Evolutionary conservation across 805 yeast species (phyloP).

Genomic region (Myxozyma neotropica): DNA sequence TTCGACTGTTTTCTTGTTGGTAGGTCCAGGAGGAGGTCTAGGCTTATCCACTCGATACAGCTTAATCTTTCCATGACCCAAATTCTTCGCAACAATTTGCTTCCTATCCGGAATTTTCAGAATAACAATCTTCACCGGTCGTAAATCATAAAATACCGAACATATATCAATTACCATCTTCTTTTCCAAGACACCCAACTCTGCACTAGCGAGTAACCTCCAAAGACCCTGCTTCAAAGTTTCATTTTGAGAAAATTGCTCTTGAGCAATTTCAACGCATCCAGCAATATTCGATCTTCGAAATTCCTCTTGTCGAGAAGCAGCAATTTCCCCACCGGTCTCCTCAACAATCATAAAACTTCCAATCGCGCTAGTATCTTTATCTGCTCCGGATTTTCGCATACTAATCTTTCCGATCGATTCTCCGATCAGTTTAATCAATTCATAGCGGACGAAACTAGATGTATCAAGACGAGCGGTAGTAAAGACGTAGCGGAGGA

Average conservation of each 20-base stretch:
- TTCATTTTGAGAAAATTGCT: slow-evolving; percentile 54
- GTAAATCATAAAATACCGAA: slow-evolving; percentile 64
- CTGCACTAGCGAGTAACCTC: slow-evolving; percentile 62
- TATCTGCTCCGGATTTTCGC: slow-evolving; percentile 22
- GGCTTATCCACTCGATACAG: slow-evolving; percentile 40
- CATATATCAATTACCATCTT: slow-evolving; percentile 65
- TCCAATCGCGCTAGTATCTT: slow-evolving; percentile 39
- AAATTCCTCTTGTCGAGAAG: slow-evolving; percentile 60
- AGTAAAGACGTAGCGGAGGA: slow-evolving; percentile 65
- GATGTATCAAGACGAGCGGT: slow-evolving; percentile 57
- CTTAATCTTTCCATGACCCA: slow-evolving; percentile 57
- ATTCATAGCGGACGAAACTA: slow-evolving; percentile 49
- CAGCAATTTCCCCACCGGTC: slow-evolving; percentile 49
- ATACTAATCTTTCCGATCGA: slow-evolving; percentile 29
- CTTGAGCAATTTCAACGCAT: slow-evolving; percentile 62
- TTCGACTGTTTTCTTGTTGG: not conserved
- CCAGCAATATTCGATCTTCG: slow-evolving; percentile 69
- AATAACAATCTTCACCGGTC: slow-evolving; percentile 61
- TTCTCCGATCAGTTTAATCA: slow-evolving; percentile 34
- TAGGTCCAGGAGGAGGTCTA: not conserved
- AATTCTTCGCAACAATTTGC: slow-evolving; percentile 60
- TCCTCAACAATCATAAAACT: slow-evolving; percentile 63
- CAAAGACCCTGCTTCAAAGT: slow-evolving; percentile 67
- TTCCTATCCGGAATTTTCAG: slow-evolving; percentile 65
- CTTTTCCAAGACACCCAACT: slow-evolving; percentile 61